These are phyloP conservation scores for Celoporthe dispersa DNA, from an alignment of 2,329 filamentous ascomycete species.

Conservation along the genomic window DNA sequence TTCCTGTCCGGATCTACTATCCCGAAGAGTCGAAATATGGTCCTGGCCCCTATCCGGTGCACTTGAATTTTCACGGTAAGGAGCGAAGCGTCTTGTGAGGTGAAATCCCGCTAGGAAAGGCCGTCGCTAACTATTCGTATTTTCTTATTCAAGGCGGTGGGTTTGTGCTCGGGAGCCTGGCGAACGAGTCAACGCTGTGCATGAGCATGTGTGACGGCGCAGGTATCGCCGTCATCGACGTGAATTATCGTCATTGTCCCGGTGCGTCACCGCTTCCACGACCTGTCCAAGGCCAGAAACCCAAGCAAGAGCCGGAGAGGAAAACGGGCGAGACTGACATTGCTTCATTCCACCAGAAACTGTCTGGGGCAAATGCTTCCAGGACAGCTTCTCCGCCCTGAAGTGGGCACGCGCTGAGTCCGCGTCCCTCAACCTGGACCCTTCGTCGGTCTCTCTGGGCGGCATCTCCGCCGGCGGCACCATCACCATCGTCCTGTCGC, in stretches of 20 bases:
- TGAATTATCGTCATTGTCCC: slow-evolving; percentile 45
- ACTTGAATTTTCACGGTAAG: slow-evolving; percentile 44
- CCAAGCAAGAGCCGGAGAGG: background rate
- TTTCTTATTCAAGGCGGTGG: slow-evolving; percentile 39
- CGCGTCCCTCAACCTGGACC: slow-evolving; percentile 37
- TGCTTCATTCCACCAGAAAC: slow-evolving; percentile 34
- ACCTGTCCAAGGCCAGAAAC: background rate
- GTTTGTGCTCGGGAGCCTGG: slow-evolving; percentile 43
- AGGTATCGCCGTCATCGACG: slow-evolving; percentile 44
- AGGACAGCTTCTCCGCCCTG: slow-evolving; percentile 44
- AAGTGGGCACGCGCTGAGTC: slow-evolving; percentile 39
- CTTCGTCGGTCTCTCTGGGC: slow-evolving; percentile 42
- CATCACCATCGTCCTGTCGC: slow-evolving; percentile 42
- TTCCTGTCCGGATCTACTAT: slow-evolving; percentile 41
- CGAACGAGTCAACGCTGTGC: slow-evolving; percentile 40
- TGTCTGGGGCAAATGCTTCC: slow-evolving; percentile 42
- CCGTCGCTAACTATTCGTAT: background rate
- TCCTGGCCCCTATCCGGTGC: slow-evolving; percentile 39
- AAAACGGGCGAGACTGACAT: too few species aligned
- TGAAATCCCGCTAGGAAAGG: background rate
- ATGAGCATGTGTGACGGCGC: slow-evolving; percentile 43
- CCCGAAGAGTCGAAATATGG: slow-evolving; percentile 38
- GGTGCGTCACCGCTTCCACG: slow-evolving; percentile 20
- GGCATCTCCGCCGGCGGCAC: slow-evolving; percentile 45
- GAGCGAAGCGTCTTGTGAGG: background rate